Conservation (phyloP, 352 stramenopile genomes). For the Phytopythium sindhum region DNA sequence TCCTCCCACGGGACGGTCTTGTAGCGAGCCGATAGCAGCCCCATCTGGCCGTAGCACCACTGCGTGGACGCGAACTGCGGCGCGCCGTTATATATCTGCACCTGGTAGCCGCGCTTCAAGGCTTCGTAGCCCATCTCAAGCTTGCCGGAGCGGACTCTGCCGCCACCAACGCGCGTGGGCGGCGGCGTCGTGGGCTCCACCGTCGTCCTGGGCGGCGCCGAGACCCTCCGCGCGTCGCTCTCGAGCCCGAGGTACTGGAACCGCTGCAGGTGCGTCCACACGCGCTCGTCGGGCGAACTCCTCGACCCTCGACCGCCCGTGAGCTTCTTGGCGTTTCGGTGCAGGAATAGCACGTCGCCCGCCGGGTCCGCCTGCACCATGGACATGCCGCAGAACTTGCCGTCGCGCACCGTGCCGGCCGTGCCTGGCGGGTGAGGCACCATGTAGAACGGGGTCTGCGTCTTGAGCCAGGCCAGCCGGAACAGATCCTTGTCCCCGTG, state of each 20-base stretch:
- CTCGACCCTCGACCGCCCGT: slow-evolving; percentile 11
- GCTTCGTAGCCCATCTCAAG: slow-evolving; percentile 22
- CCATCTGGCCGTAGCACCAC: slow-evolving; percentile 45
- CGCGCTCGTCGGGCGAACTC: slow-evolving; percentile 12
- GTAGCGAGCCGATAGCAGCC: slow-evolving; percentile 17
- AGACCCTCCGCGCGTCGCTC: slow-evolving; percentile 11
- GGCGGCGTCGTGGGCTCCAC: background rate
- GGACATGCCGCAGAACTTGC: slow-evolving; percentile 51
- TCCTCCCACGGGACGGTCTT: slow-evolving; percentile 32
- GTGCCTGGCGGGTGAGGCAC: slow-evolving; percentile 23
- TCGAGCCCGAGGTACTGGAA: slow-evolving; percentile 23
- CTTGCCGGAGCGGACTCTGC: slow-evolving; percentile 5
- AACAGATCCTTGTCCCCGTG: slow-evolving; percentile 63
- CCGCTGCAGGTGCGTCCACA: slow-evolving; percentile 38
- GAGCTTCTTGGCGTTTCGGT: slow-evolving; percentile 49
- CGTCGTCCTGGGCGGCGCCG: background rate
- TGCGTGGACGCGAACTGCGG: slow-evolving; percentile 27
- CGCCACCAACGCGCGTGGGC: background rate
- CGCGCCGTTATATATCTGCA: slow-evolving; percentile 39
- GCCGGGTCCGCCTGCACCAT: slow-evolving; percentile 42
- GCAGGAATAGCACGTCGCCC: slow-evolving; percentile 43
- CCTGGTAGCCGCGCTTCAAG: slow-evolving; percentile 31
- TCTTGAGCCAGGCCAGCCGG: slow-evolving; percentile 51
- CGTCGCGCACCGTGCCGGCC: slow-evolving; percentile 26
- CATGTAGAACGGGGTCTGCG: slow-evolving; percentile 47